Percentiles rank a stretch among this genome's conserved stretches.
Evolutionary conservation across 495 filamentous ascomycete species (phyloP).

Genomic region (Bacidia gigantensis): DNA sequence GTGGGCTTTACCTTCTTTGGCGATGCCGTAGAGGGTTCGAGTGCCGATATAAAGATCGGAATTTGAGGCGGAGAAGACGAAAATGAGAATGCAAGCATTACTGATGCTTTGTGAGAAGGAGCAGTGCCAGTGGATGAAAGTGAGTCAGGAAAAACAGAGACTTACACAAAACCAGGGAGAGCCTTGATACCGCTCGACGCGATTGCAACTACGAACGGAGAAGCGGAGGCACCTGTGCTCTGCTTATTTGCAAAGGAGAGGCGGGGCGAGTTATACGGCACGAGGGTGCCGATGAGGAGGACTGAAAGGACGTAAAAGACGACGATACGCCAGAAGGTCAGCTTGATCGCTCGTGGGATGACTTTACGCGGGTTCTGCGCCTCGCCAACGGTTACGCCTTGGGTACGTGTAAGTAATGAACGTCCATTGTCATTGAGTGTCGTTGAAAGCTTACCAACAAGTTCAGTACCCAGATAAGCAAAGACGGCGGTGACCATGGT

Average conservation of each 20-base stretch:
- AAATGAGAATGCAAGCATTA: slow-evolving; percentile 60
- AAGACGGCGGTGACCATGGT: slow-evolving; percentile 69
- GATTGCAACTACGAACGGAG: slow-evolving; percentile 53
- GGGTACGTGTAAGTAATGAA: slow-evolving; percentile 19
- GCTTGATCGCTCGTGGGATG: slow-evolving; percentile 64
- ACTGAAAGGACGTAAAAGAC: slow-evolving; percentile 60
- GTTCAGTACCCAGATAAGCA: slow-evolving; percentile 59
- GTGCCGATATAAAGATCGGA: slow-evolving; percentile 66
- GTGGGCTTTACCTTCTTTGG: slow-evolving; percentile 64
- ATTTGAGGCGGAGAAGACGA: slow-evolving; percentile 73
- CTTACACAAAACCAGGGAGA: slow-evolving; percentile 37
- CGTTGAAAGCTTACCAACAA: not conserved
- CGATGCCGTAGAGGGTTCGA: slow-evolving; percentile 67
- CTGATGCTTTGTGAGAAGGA: not conserved
- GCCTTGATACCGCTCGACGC: slow-evolving; percentile 36
- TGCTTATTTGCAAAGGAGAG: slow-evolving; percentile 42
- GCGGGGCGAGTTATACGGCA: slow-evolving; percentile 37
- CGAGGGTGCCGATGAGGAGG: slow-evolving; percentile 39
- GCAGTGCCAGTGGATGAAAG: not conserved
- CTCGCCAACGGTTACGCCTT: slow-evolving; percentile 55
- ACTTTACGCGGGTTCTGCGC: slow-evolving; percentile 62
- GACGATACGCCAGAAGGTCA: slow-evolving; percentile 75
- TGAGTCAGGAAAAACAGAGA: not conserved
- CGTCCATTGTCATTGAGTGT: not conserved
- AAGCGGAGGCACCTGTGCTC: slow-evolving; percentile 31